Base-by-base conservation (phyloP, 257 asterid species). In the Rhazya stricta region DNA sequence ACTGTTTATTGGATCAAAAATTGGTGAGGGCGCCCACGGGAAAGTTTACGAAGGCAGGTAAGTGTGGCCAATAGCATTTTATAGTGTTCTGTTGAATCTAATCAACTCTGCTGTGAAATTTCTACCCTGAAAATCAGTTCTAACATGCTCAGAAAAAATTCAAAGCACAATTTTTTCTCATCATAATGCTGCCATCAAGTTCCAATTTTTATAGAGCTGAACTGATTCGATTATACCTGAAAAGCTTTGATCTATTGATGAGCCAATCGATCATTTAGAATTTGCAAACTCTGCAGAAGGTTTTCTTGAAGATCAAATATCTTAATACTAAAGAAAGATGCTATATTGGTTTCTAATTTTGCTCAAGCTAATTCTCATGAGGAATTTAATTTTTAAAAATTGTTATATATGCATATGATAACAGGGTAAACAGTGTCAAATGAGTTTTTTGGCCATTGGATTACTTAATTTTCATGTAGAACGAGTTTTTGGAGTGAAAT, bases 21-120 rank as follows among this genome's bases (percentile, higher is more conserved):
- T 94, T 68, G 98, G 98, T 0, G 96, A 94, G 82, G 98, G 98
- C 62, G 98, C 98, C 87, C 98, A 94, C 85, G 98, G 97, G 11
- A 94, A 94, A 82, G 98, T 94, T 78, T 94, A 89, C 80, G 90
- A 91, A 84, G 98, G 98, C 84, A 94, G 97, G 98, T 93, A 27
- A 37, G 89, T 85, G 1, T 76, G 51, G 45, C 19, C 66, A n/a
- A 29, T 30, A 9, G 36, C 62, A 5, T 21, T 19, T 23, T 25
- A 7, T 34, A 13, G 36, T 23, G 30, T 71, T 21, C n/a, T 71
- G 29, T 18, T 37, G 41, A 37, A 13, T 56, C 39, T 37, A 12
- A 46, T 69, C 25, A 69, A 9, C 4, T 46, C 48, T 69, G 12
- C 73, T 48, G 21, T 48, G 1, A n/a, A 41, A n/a, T 23, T 21